phyloP scores from a whole-genome alignment of 768 basidiomycete genomes.

The Boletus coccyginus region DNA sequence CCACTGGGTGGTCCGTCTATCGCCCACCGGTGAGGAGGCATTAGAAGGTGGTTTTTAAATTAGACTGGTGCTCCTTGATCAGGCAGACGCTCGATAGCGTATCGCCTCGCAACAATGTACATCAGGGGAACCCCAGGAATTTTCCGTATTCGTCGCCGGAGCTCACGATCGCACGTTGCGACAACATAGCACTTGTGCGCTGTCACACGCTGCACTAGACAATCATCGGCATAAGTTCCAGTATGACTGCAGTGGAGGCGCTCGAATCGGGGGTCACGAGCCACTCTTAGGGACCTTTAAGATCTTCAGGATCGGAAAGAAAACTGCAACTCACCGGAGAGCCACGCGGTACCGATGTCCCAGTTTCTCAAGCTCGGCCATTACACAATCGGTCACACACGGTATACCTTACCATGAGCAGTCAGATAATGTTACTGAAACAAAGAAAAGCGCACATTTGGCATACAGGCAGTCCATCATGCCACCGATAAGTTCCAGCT shows the following conservation, averaged over 20 bases:
- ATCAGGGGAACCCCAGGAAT: slow-evolving; percentile 92
- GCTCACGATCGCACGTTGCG: slow-evolving; percentile 95
- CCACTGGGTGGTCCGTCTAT: too few relatives aligned
- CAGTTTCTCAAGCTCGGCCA: slow-evolving; percentile 97
- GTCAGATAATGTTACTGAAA: slow-evolving; percentile 1
- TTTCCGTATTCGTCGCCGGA: slow-evolving; percentile 88
- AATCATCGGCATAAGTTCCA: slow-evolving; percentile 99
- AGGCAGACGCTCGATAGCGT: slow-evolving; percentile 92
- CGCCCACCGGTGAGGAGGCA: too few relatives aligned
- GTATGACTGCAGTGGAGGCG: slow-evolving; percentile 87
- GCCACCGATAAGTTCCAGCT: slow-evolving; percentile 90
- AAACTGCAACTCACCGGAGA: slow-evolving; percentile 60
- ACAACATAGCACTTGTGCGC: slow-evolving; percentile 96
- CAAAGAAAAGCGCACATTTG: slow-evolving; percentile 63
- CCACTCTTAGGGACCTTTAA: slow-evolving; percentile 61
- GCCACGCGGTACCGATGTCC: slow-evolving; percentile 95
- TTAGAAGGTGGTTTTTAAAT: background rate
- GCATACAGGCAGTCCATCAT: slow-evolving; percentile 99
- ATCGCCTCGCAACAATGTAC: slow-evolving; percentile 92
- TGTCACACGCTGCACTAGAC: slow-evolving; percentile 92
- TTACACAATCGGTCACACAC: slow-evolving; percentile 98
- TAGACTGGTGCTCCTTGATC: slow-evolving; percentile 85
- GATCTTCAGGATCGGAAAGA: background rate
- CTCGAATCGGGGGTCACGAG: slow-evolving; percentile 96
- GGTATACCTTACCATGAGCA: slow-evolving; percentile 71